Evolutionary conservation across 2,329 filamentous ascomycete genomes (phyloP).

Genomic region (Fusarium metavorans): DNA sequence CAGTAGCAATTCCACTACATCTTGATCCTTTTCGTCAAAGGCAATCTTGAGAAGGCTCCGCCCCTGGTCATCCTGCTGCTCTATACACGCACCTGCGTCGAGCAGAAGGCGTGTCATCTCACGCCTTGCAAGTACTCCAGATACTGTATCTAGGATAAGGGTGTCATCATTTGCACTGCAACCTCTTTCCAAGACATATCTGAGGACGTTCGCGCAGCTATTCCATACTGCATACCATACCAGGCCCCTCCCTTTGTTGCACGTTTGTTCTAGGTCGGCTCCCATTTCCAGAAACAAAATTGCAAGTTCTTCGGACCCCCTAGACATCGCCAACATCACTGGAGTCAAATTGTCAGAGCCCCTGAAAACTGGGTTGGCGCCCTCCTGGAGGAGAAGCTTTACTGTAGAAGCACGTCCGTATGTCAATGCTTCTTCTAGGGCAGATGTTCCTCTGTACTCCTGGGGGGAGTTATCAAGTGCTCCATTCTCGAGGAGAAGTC

Average conservation of each 20-base stretch:
- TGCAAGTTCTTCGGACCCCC: background rate
- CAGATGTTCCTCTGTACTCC: background rate
- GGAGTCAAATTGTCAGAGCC: background rate
- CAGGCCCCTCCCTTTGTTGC: background rate
- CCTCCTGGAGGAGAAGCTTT: background rate
- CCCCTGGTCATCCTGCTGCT: background rate
- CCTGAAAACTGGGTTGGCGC: background rate
- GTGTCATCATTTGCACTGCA: background rate
- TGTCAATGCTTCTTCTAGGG: background rate
- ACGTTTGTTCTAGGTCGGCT: background rate
- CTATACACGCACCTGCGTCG: background rate
- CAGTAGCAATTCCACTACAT: background rate
- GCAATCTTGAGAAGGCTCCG: background rate
- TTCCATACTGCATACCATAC: constrained; percentile 5
- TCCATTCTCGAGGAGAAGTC: background rate
- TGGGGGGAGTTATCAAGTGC: background rate
- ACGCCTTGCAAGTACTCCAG: background rate
- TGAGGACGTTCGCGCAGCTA: background rate
- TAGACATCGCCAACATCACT: background rate
- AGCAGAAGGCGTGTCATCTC: background rate
- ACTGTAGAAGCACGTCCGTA: background rate
- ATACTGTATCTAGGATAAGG: background rate
- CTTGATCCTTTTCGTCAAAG: background rate
- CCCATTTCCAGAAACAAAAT: background rate
- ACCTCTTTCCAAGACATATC: background rate